phyloP scores from a whole-genome alignment of 495 filamentous ascomycete species.

The Penicillium steckii region DNA sequence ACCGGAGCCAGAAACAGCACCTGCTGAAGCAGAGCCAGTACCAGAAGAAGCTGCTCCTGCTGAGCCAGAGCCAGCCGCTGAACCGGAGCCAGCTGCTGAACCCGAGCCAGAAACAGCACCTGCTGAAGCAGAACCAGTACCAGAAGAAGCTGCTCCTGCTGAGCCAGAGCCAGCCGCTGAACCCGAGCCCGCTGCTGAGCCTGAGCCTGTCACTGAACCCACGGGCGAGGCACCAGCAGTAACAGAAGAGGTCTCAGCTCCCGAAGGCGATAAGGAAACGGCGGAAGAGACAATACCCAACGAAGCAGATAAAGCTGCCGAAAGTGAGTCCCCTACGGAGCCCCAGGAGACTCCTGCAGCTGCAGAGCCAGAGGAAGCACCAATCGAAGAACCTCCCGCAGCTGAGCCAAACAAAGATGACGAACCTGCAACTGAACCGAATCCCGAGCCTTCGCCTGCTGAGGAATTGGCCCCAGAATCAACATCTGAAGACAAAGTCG shows the following conservation, averaged over 20 bases:
- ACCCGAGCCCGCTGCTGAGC: not conserved
- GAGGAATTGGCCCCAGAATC: too few relatives aligned
- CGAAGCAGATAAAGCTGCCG: too few relatives aligned
- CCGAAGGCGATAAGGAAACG: too few relatives aligned
- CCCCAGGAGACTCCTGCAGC: too few relatives aligned
- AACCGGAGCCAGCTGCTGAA: constrained; percentile 1
- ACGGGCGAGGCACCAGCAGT: too few relatives aligned
- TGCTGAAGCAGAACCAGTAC: constrained; percentile 6
- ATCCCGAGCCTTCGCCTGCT: not conserved
- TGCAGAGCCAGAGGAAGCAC: too few relatives aligned
- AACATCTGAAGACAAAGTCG: too few relatives aligned
- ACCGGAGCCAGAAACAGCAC: constrained; percentile 1
- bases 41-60: constrained; percentile 11
- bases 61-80: constrained; percentile 2
- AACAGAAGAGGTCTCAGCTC: too few relatives aligned
- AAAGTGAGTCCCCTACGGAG: too few relatives aligned
- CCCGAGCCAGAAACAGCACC: not conserved
- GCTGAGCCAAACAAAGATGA: too few relatives aligned
- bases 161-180: constrained; percentile 8
- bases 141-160: constrained; percentile 1
- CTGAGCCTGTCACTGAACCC: constrained; percentile 3
- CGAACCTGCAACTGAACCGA: not conserved
- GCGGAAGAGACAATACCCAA: too few relatives aligned
- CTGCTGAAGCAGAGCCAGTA: constrained; percentile 4
- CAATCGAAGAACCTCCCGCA: too few relatives aligned